Conservation (phyloP, 1,284 basidiomycete species). For the Fomitopsis palustris region DNA sequence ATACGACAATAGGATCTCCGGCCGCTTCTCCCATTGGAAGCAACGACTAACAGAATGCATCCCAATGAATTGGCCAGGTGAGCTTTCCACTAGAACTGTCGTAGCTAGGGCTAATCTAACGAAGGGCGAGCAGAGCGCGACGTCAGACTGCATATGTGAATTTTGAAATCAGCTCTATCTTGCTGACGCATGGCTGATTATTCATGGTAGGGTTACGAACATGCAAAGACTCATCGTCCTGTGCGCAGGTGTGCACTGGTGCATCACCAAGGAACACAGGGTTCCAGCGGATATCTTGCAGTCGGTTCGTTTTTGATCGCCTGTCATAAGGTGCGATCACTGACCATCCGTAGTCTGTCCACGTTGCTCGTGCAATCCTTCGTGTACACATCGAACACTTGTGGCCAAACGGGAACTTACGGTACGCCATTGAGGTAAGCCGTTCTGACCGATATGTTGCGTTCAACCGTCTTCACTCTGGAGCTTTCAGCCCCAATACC, state of each 20-base stretch:
- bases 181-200: background rate
- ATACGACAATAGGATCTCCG: background rate
- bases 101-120: background rate
- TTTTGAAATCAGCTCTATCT: background rate
- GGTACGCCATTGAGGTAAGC: slow-evolving; percentile 45
- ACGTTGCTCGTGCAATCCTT: slow-evolving; percentile 46
- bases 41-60: background rate
- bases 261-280: slow-evolving; percentile 34
- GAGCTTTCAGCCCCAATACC: slow-evolving; percentile 31
- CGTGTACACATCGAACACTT: slow-evolving; percentile 43
- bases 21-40: background rate
- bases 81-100: background rate
- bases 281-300: slow-evolving; percentile 39
- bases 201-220: slow-evolving; percentile 38
- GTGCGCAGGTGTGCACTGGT: slow-evolving; percentile 47
- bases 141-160: background rate
- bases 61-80: background rate
- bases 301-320: slow-evolving; percentile 14
- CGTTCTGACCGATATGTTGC: slow-evolving; percentile 17
- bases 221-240: slow-evolving; percentile 51
- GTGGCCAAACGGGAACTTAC: slow-evolving; percentile 44
- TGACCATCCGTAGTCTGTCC: slow-evolving; percentile 32
- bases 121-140: background rate
- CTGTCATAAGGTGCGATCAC: background rate
- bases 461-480: background rate